Percentiles rank a stretch among this genome's conserved stretches.
phyloP scores from a whole-genome alignment of 495 filamentous ascomycete genomes.

The Aspergillus carlsbadensis region DNA sequence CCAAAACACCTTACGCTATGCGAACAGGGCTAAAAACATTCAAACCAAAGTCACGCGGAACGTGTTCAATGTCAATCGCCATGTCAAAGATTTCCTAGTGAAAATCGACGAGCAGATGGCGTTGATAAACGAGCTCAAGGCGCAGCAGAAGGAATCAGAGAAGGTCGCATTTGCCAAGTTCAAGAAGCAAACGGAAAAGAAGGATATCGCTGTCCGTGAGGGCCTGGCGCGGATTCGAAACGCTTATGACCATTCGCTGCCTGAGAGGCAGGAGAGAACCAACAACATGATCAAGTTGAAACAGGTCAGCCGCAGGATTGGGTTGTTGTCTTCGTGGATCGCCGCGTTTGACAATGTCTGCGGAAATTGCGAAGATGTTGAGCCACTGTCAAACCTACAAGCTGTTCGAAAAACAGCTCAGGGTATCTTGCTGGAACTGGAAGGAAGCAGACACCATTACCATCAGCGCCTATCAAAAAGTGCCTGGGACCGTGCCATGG shows the following conservation, averaged over 20 bases:
- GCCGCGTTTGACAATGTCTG: constrained; percentile 86
- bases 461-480: constrained; percentile 75
- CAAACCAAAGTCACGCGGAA: constrained; percentile 99
- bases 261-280: constrained; percentile 76
- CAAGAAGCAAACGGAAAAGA: constrained; percentile 81
- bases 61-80: constrained; percentile 98
- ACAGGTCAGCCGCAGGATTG: constrained; percentile 81
- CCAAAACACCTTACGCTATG: constrained; percentile 96
- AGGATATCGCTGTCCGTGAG: constrained; percentile 73
- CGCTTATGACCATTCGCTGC: constrained; percentile 80
- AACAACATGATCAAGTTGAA: constrained; percentile 78
- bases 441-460: constrained; percentile 83
- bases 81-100: constrained; percentile 97
- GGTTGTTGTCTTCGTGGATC: constrained; percentile 84
- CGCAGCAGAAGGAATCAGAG: constrained; percentile 89
- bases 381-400: constrained; percentile 61
- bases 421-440: constrained; percentile 83
- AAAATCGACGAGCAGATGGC: constrained; percentile 97
- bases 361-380: constrained; percentile 65
- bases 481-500: constrained; percentile 83
- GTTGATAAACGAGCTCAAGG: constrained; percentile 89
- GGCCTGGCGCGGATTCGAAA: constrained; percentile 75
- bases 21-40: constrained; percentile 98
- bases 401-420: constrained; percentile 85
- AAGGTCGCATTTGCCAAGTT: constrained; percentile 84